phyloP scores from a whole-genome alignment of 805 yeast genomes.

The Barnettozyma salicaria region DNA sequence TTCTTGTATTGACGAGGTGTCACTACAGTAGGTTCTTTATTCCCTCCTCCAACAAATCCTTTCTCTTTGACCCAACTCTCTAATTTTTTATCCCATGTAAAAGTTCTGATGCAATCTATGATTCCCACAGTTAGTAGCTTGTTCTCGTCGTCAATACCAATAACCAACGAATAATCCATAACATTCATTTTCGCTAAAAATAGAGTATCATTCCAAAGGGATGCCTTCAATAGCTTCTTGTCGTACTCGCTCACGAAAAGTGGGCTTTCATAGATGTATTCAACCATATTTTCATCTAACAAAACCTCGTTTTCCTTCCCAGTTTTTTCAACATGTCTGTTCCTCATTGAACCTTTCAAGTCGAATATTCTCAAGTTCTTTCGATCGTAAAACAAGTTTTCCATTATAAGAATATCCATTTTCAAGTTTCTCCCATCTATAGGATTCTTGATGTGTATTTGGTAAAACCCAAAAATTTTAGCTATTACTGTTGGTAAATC shows the following conservation, averaged over 20 bases:
- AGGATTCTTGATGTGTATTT: constrained; percentile 80
- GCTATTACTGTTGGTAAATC: constrained; percentile 93
- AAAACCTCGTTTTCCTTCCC: constrained; percentile 93
- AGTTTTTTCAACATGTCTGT: constrained; percentile 93
- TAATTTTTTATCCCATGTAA: constrained; percentile 97
- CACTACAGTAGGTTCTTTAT: constrained; percentile 93
- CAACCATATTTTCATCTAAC: constrained; percentile 96
- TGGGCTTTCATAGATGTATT: constrained; percentile 93
- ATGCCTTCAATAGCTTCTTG: constrained; percentile 77
- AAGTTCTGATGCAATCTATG: constrained; percentile 88
- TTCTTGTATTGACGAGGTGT: constrained; percentile 95
- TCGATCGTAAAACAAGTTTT: constrained; percentile 81
- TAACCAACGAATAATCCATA: constrained; percentile 94
- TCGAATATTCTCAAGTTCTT: constrained; percentile 86
- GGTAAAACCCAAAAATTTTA: constrained; percentile 92
- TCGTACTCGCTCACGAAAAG: constrained; percentile 89
- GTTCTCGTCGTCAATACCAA: constrained; percentile 74
- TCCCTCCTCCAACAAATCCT: constrained; percentile 79
- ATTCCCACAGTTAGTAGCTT: constrained; percentile 84
- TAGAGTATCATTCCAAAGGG: constrained; percentile 90
- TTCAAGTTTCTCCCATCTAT: constrained; percentile 69
- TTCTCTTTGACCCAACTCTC: constrained; percentile 99
- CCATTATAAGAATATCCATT: constrained; percentile 93
- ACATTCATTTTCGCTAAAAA: constrained; percentile 96
- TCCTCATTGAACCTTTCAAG: constrained; percentile 95